Percentiles rank a stretch among this genome's conserved stretches.
Conservation (phyloP, 768 basidiomycete species). For the Pulveroboletus sp. region DNA sequence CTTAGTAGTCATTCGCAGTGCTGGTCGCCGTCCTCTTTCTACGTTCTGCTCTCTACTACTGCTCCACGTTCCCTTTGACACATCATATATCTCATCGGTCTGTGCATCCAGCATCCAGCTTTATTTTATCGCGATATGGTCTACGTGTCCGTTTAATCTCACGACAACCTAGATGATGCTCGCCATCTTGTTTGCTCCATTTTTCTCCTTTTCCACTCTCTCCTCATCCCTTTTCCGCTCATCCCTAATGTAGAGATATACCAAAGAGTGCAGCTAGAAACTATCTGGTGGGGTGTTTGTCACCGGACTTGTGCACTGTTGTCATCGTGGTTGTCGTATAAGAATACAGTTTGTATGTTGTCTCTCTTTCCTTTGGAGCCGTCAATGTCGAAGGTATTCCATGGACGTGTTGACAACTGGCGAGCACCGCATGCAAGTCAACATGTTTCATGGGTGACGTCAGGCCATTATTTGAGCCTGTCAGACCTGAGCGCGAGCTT, state of each 20-base stretch:
- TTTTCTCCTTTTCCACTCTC: not conserved
- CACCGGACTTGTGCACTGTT: not conserved
- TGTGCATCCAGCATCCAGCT: not conserved
- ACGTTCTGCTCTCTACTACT: not conserved
- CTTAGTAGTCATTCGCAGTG: not conserved
- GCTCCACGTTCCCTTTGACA: not conserved
- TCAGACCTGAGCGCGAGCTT: too few species aligned
- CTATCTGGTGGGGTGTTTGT: not conserved
- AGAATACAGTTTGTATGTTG: slow-evolving; percentile 1
- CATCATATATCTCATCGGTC: not conserved
- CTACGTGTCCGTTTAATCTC: slow-evolving; percentile 3
- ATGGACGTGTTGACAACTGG: too few species aligned
- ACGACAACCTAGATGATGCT: slow-evolving; percentile 3
- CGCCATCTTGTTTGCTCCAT: slow-evolving; percentile 1
- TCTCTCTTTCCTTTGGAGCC: not conserved
- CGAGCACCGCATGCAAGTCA: too few species aligned
- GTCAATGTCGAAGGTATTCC: too few species aligned
- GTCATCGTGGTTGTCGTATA: not conserved
- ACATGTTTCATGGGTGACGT: too few species aligned
- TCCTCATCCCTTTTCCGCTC: not conserved
- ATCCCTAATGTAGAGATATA: slow-evolving; percentile 20
- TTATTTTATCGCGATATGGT: slow-evolving; percentile 5
- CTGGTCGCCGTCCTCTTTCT: not conserved
- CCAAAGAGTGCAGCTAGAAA: slow-evolving; percentile 19
- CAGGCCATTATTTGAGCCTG: too few species aligned